Evolutionary conservation across 306 rosid genomes (phyloP).

Genomic region (Styphnolobium japonicum): DNA sequence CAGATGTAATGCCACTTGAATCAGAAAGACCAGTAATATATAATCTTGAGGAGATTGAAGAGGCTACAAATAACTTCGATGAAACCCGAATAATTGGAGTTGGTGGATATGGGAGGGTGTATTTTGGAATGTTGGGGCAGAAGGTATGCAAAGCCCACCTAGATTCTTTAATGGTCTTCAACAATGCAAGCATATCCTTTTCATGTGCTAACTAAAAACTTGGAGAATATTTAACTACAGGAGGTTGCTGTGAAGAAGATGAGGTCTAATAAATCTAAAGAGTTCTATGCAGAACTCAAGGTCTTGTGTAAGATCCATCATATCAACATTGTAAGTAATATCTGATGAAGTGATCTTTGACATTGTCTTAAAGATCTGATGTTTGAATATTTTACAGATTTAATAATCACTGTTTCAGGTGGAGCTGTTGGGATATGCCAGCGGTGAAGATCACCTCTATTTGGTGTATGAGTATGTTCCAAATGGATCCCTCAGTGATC

Average conservation of each 20-base stretch:
- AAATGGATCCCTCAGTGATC: slow-evolving; percentile 68
- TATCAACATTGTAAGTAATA: slow-evolving; percentile 49
- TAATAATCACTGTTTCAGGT: slow-evolving; percentile 47
- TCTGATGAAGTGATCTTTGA: not conserved
- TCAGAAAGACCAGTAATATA: slow-evolving; percentile 51
- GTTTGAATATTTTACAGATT: not conserved
- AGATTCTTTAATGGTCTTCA: not conserved
- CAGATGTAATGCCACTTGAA: slow-evolving; percentile 47
- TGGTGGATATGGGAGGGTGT: slow-evolving; percentile 75
- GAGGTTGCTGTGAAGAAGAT: slow-evolving; percentile 76
- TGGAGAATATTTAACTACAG: slow-evolving; percentile 42
- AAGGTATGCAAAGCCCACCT: slow-evolving; percentile 41
- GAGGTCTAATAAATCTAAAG: slow-evolving; percentile 66
- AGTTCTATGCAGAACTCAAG: slow-evolving; percentile 76
- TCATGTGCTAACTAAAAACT: not conserved
- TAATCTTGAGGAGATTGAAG: slow-evolving; percentile 54
- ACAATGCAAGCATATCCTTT: not conserved
- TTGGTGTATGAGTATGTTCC: slow-evolving; percentile 67
- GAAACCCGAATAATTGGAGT: slow-evolving; percentile 52
- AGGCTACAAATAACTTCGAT: slow-evolving; percentile 59
- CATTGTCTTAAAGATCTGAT: not conserved
- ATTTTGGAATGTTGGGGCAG: slow-evolving; percentile 46
- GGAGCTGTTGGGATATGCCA: slow-evolving; percentile 72
- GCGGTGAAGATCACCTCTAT: slow-evolving; percentile 73
- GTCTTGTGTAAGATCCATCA: slow-evolving; percentile 62